Evolutionary conservation across 75 land plant genomes (phyloP).

Genomic region (Cunninghamia lanceolata): DNA sequence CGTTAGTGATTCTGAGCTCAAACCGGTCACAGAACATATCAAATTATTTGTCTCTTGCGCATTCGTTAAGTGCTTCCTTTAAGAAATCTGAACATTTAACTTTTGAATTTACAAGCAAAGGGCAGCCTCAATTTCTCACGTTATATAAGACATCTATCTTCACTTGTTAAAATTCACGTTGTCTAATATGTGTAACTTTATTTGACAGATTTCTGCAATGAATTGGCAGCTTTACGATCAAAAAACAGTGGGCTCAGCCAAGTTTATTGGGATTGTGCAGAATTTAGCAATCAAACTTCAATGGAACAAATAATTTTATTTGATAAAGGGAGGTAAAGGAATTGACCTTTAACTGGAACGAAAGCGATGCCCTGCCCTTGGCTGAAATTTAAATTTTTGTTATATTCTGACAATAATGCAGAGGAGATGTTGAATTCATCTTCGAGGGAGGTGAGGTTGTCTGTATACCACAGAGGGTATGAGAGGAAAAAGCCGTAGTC

Average conservation of each 20-base stretch:
- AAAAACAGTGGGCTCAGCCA: background rate
- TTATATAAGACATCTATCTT: background rate
- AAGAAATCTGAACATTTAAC: no score
- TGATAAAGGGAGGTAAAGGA: background rate
- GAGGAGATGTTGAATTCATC: constrained; percentile 9
- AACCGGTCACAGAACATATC: background rate
- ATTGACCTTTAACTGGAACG: constrained; percentile 49
- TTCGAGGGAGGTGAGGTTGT: constrained; percentile 39
- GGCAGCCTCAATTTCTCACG: background rate
- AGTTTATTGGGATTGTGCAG: background rate
- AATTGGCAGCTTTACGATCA: background rate
- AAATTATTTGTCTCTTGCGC: background rate
- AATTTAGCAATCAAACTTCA: no score
- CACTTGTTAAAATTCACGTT: no score
- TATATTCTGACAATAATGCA: constrained; percentile 50
- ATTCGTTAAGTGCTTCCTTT: background rate
- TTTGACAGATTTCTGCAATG: background rate
- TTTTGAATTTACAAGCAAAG: no score
- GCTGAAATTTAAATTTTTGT: constrained; percentile 39
- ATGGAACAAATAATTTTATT: background rate
- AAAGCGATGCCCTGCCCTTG: constrained; percentile 39
- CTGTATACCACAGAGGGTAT: constrained; percentile 41
- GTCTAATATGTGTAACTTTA: no score
- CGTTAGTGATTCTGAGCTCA: background rate
- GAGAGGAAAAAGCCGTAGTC: constrained; percentile 78